Base-by-base conservation (phyloP, 257 asterid genomes). In the Petunia secreta region DNA sequence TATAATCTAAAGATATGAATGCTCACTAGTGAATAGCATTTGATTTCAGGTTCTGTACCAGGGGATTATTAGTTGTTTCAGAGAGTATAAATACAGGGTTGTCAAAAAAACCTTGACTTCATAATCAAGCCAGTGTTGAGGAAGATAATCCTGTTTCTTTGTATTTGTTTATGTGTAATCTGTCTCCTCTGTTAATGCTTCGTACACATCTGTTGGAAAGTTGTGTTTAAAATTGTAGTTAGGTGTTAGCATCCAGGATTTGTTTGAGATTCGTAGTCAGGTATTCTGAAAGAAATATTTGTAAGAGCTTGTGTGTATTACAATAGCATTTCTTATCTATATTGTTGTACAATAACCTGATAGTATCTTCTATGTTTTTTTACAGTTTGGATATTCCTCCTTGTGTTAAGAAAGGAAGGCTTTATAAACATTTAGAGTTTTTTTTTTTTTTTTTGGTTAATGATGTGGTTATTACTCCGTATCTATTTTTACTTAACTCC, bases 41-140 rank as follows among this genome's bases (percentile, higher is more conserved):
- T 37, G 68, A 63, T 37, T 36, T 63, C 68, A 63, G 68, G 68
- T 63, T 63, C 44, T 36, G 68, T 63, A 4, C 44, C 68, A n/a
- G 1, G 3, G 68, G n/a, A 37, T 63, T 63, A 63, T 63, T 63
- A 63, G 68, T 9, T 63, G 68, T 63, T 63, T 36, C 44, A 63
- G 0, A 63, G 68, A 63, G 6, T 40, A 34, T 65, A 65, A 65
- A 65, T 40, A 34, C 74, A 39, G 52, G 52, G 14, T 65, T 13
- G 0, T 65, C 6, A 40, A 4, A 6, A 25, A 6, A 6, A 36
- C 0, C 46, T 65, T 14, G 53, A 38, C 39, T 65, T 14, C 10
- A 40, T 39, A 13, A 14, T 65, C 74, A 65, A 40, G 13, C n/a
- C 9, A 63, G 0, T 40, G 74, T 40, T 13, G 48, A 65, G 52